Conservation (phyloP, 345 rosid species). For the Salix exigua region DNA sequence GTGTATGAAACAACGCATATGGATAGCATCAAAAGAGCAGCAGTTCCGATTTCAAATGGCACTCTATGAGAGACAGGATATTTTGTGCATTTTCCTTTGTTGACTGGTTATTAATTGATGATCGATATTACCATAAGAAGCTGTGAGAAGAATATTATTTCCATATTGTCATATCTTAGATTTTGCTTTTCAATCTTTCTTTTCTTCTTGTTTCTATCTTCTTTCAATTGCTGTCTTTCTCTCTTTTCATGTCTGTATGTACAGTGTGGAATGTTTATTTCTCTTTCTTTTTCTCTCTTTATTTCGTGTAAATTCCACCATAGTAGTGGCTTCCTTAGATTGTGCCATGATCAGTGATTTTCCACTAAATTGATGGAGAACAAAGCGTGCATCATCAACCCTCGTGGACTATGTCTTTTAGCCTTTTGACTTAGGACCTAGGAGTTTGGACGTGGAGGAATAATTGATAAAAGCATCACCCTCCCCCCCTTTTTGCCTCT, state of each 20-base stretch:
- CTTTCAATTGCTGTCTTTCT: background rate
- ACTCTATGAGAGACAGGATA: constrained; percentile 14
- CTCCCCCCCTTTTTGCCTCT: too few species aligned
- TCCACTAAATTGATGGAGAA: constrained; percentile 10
- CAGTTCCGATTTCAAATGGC: constrained; percentile 47
- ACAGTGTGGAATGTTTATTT: constrained; percentile 16
- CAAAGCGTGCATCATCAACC: constrained; percentile 13
- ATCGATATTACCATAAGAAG: background rate
- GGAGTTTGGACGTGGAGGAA: background rate
- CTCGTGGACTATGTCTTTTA: constrained; percentile 12
- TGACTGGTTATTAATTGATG: constrained; percentile 6
- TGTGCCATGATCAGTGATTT: constrained; percentile 19
- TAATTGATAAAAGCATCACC: background rate
- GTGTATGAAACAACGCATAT: constrained; percentile 85
- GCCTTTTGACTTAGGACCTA: constrained; percentile 19
- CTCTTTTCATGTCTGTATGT: background rate
- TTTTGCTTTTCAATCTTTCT: background rate
- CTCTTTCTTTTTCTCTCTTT: background rate
- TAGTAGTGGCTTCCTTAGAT: constrained; percentile 17
- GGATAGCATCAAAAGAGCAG: constrained; percentile 62
- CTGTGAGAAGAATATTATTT: constrained; percentile 9
- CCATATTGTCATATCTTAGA: background rate
- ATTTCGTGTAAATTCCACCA: background rate
- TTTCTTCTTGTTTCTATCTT: background rate
- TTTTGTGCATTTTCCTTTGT: constrained; percentile 1